Evolutionary conservation across 2,329 filamentous ascomycete species (phyloP), one percentile per base, ranked within the genome.

Genomic region (Coniella vitis): DNA sequence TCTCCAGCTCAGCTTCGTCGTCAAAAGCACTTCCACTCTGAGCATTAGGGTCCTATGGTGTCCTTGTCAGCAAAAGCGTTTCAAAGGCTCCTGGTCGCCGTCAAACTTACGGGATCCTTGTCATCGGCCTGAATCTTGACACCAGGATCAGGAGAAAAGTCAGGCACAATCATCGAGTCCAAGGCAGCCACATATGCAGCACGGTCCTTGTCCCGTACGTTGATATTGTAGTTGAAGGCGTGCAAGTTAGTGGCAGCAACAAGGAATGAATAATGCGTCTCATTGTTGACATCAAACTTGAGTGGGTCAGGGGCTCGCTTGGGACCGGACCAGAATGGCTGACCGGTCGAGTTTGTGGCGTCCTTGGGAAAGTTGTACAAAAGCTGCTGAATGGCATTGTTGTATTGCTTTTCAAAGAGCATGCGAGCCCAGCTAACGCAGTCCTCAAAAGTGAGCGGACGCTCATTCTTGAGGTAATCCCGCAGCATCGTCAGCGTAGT

Each of bases 61-160:
- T 4, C n/a, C 4, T 2, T 31, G 37, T 53, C 21, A 53, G 51
- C 38, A 35, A n/a, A n/a, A n/a, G n/a, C n/a, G n/a, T n/a, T n/a
- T n/a, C 34, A 2, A 17, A 12, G 20, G 10, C 2, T 9, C 14
- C 2, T 17, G n/a, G 12, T 12, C 4, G 10, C 9, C 2, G 10
- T 8, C 12, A 31, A 29, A 71, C 79, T 70, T 70, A 83, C 80
- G 31, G 90, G 90, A 51, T 98, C 93, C 63, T 84, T 94, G 57
- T 98, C 93, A 63, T 90, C 88, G 4, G 90, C 91, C 68, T 98
- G 93, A 54, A 98, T 98, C 78, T 93, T 97, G 61, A 98, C 88
- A 48, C 83, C 84, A 2, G 90, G 81, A 58, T 90, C 90, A 1
- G 93, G 93, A 47, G 83, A 81, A 67, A 98, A 98, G 64, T 98